These are phyloP conservation scores for Kwoniella shivajii DNA, from an alignment of 1,284 basidiomycete species.

Conservation along the genomic window DNA sequence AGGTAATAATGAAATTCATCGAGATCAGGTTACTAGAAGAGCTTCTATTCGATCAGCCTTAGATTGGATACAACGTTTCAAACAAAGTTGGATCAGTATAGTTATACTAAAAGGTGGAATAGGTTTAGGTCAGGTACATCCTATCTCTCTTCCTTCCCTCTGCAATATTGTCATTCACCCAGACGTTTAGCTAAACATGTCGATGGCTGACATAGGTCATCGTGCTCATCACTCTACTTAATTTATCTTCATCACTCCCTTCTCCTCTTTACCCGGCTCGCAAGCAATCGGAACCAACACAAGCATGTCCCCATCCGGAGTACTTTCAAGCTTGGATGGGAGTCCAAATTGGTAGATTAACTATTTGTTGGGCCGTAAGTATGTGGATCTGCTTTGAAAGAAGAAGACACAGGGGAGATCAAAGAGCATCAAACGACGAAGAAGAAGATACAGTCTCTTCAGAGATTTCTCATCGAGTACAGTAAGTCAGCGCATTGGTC, in stretches of 20 bases:
- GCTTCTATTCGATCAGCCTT: constrained; percentile 19
- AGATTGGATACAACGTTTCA: constrained; percentile 32
- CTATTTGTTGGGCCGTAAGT: constrained; percentile 32
- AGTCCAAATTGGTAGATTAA: constrained; percentile 26
- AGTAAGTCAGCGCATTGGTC: constrained; percentile 19
- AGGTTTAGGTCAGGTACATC: constrained; percentile 34
- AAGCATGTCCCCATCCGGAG: constrained; percentile 29
- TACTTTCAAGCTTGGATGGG: constrained; percentile 39
- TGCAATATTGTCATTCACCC: no score
- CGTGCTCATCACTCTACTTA: constrained; percentile 28
- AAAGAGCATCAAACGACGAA: no score
- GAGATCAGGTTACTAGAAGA: neutral
- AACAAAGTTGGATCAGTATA: constrained; percentile 32
- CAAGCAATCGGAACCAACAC: constrained; percentile 23
- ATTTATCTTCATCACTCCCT: constrained; percentile 25
- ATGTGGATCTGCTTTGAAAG: constrained; percentile 34
- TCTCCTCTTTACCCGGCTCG: constrained; percentile 24
- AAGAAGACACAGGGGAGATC: no score
- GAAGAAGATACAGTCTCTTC: constrained; percentile 1
- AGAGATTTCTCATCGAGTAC: constrained; percentile 8
- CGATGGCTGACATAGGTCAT: constrained; percentile 23
- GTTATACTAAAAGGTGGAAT: constrained; percentile 34
- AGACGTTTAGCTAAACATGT: neutral
- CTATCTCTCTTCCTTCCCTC: neutral
- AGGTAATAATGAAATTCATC: neutral